Conservation (phyloP, 108 stramenopile genomes). For the Aurantiochytrium sp. region DNA sequence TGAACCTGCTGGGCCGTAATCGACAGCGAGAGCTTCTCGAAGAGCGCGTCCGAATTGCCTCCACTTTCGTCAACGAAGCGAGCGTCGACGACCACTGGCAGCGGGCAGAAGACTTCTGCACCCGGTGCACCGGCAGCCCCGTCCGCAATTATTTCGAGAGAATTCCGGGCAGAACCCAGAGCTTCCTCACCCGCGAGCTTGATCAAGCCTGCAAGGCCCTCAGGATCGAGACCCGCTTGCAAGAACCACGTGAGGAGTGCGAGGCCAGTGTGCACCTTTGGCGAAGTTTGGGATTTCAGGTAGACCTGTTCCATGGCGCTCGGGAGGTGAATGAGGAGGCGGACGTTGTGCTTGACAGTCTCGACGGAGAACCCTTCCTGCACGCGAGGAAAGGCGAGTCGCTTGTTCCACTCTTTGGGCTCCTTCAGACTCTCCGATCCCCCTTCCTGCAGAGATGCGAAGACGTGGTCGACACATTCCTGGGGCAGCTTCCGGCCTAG, state of each 20-base stretch:
- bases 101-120: neutral
- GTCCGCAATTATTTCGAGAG: neutral
- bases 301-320: neutral
- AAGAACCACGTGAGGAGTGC: neutral
- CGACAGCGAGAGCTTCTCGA: neutral
- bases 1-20: neutral
- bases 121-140: neutral
- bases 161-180: too few species aligned
- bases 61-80: conserved; percentile 24
- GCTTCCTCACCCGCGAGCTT: neutral
- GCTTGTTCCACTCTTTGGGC: neutral
- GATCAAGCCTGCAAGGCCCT: neutral
- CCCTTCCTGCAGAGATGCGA: too few species aligned
- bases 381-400: conserved; percentile 6
- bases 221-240: neutral
- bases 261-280: neutral
- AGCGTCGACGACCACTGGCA: neutral
- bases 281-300: too few species aligned
- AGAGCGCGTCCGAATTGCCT: neutral
- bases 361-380: neutral
- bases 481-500: neutral
- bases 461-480: neutral
- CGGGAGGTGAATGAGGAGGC: conserved; percentile 3
- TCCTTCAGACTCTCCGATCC: too few species aligned
- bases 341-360: neutral